Base-by-base conservation (phyloP, 345 rosid genomes). In the Bretschneidera sinensis region DNA sequence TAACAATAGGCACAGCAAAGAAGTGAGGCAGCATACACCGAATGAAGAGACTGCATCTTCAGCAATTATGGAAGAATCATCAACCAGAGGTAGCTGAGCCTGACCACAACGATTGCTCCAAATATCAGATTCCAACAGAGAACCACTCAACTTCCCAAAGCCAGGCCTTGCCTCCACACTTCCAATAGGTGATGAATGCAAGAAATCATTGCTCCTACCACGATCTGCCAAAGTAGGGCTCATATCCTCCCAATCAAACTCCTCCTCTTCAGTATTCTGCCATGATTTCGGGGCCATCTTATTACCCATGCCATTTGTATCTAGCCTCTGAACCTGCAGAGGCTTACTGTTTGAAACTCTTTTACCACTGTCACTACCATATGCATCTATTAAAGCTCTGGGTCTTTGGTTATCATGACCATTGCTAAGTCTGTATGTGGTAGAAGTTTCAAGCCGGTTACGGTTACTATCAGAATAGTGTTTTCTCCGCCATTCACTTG, bases 211-310 rank as follows among this genome's bases (percentile, higher is more conserved):
- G 55, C 62, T 72, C 78, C 85, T 70, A 65, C 74, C 70, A 59
- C 71, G 80, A 55, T 86, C 92, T 53, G 67, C 74, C 67, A 85
- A 74, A 21, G 96, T 85, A 62, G 97, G 98, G 81, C 80, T 95
- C 99, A 95, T 95, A 71, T 91, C 97, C 75, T 91, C 97, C 99
- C 99, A 95, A 67, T 95, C 91, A 75, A 88, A 95, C 76, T 95
- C 99, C 75, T 95, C 97, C 81, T 91, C 99, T 68, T 95, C 99
- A 59, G 94, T 87, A 74, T 87, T 92, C 84, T 91, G 98, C 99
- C 99, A 95, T 59, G 87, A 80, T 55, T 64, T 69, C 43, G 91
- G 21, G 71, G 80, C 81, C 60, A 75, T 66, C 74, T 80, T 86
- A 73, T 65, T 68, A 51, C 68, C 79, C 53, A 77, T 59, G 20